A percentile compares a stretch with the other conserved stretches of the same genome.
phyloP scores from a whole-genome alignment of 257 asterid genomes.

The Paulownia fortunei region DNA sequence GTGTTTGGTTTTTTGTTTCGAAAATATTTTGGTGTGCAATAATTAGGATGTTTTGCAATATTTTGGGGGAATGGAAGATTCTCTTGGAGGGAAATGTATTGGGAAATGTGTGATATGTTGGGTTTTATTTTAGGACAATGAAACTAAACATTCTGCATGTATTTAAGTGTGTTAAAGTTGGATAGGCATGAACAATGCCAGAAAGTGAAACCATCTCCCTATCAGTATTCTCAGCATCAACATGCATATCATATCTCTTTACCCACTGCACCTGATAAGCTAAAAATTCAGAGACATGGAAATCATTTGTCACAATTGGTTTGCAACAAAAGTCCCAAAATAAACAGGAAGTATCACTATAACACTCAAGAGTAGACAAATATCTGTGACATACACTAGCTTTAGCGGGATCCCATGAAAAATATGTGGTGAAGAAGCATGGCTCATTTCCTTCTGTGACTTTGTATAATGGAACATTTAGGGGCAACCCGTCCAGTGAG shows the following conservation, averaged over 20 bases:
- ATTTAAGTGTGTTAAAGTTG: not conserved
- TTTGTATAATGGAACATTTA: conserved; percentile 80
- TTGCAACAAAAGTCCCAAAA: conserved; percentile 1
- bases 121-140: no score
- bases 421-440: conserved; percentile 87
- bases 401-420: conserved; percentile 96
- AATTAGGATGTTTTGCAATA: no score
- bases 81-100: no score
- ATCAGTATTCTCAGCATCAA: not conserved
- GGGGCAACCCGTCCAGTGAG: conserved; percentile 86
- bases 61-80: no score
- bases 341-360: conserved; percentile 9
- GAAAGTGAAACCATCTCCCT: not conserved
- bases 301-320: not conserved
- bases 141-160: no score
- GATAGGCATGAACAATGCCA: conserved; percentile 1
- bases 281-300: not conserved
- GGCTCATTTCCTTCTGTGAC: conserved; percentile 96
- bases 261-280: not conserved
- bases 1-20: no score
- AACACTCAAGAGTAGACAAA: conserved; percentile 15
- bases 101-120: no score
- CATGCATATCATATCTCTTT: not conserved
- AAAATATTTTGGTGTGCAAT: no score
- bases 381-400: conserved; percentile 67